Base-by-base conservation (phyloP, 768 basidiomycete genomes). In the Rhodotorula graminis region DNA sequence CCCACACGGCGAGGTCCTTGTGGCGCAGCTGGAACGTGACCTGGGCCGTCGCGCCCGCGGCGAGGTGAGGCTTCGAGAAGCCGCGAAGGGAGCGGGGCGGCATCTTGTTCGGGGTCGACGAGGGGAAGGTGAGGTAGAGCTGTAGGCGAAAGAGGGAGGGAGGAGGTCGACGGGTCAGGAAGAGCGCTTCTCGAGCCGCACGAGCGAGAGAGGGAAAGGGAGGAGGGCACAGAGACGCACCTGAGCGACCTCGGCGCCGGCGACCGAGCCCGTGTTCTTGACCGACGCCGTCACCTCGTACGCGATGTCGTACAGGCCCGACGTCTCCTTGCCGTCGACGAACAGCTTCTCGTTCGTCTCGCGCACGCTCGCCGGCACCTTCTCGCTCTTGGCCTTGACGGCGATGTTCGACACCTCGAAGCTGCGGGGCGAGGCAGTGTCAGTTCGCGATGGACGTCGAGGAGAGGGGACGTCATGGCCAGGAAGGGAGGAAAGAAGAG, bases 11-110 rank as follows among this genome's bases (percentile, higher is more conserved):
- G 71, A 72, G 62, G n/a, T 72, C 71, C 64, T 72, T 72, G 63
- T 72, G 64, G 55, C 71, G 59, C 80, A 82, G 69, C 83, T 77
- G 52, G 76, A 60, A 82, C 49, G 31, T 68, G 63, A 71, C 66
- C 64, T 21, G 58, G 76, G 82, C 82, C 42, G 40, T 67, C 42
- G 69, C 69, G 60, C 70, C 80, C 15, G 69, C 65, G 37, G 60
- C 67, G 62, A 76, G 70, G 65, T 33, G 63, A 5, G 75, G 72
- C 73, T 80, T 80, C 10, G n/a, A 46, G 71, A 80, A 79, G 21
- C 75, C 76, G 65, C 79, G 79, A 55, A 81, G 78, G 21, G 58
- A 65, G 50, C 60, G 62, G 2, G 61, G n/a, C 33, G 71, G 71
- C 67, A 72, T 68, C 59, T 64, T 42, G 63, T 60, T 59, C 11